Evolutionary conservation across 192 early-diverging fungal genomes (phyloP).

Genomic region (Coemansia reversa): DNA sequence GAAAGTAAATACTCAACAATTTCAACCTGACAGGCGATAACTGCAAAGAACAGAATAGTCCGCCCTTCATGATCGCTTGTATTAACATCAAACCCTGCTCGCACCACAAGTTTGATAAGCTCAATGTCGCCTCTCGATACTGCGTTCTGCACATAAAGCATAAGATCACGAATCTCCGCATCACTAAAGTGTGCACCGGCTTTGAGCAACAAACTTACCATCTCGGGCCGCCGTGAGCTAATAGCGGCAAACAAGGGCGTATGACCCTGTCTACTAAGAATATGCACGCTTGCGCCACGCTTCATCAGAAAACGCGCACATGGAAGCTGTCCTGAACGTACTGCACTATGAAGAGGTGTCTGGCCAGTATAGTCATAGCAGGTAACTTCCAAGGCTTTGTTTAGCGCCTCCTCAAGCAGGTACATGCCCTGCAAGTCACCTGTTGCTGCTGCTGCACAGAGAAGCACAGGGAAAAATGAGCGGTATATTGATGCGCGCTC

Average conservation of each 20-base stretch:
- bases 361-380: constrained; percentile 80
- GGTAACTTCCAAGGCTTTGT: constrained; percentile 60
- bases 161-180: constrained; percentile 72
- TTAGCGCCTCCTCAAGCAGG: constrained; percentile 61
- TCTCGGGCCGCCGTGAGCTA: constrained; percentile 58
- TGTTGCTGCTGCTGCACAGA: constrained; percentile 82
- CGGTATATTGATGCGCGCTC: constrained; percentile 73
- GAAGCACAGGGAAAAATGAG: constrained; percentile 75
- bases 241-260: constrained; percentile 88
- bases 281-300: constrained; percentile 88
- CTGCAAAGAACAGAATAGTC: constrained; percentile 48
- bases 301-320: constrained; percentile 74
- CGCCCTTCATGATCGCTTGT: constrained; percentile 47
- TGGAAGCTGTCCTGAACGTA: constrained; percentile 68
- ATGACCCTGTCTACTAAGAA: constrained; percentile 83
- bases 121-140: constrained; percentile 51
- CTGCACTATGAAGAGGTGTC: constrained; percentile 86
- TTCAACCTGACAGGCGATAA: constrained; percentile 47
- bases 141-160: constrained; percentile 53
- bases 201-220: constrained; percentile 66
- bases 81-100: constrained; percentile 43
- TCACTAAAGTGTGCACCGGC: constrained; percentile 90
- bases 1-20: constrained; percentile 45
- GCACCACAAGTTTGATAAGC: constrained; percentile 48
- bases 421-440: constrained; percentile 81